phyloP scores from a whole-genome alignment of 1,284 basidiomycete genomes.

The Salmacisia buchloeana region DNA sequence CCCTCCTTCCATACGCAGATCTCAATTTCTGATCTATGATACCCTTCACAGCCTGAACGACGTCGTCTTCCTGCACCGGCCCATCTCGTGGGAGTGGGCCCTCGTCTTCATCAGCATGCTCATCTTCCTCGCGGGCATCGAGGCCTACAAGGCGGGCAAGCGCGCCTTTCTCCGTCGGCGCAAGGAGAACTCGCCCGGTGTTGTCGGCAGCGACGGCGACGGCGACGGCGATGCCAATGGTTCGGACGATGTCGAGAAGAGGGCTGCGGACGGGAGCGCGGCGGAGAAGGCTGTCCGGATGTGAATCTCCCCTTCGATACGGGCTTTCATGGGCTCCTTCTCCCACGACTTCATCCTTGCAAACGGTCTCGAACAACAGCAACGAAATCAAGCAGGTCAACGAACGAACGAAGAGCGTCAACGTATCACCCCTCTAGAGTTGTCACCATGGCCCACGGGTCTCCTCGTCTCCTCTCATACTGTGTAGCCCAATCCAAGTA shows the following conservation, averaged over 20 bases:
- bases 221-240: not conserved
- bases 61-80: constrained; percentile 47
- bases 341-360: too few species aligned
- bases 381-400: too few species aligned
- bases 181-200: not conserved
- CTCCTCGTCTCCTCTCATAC: too few species aligned
- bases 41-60: constrained; percentile 31
- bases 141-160: constrained; percentile 45
- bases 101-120: constrained; percentile 42
- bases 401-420: too few species aligned
- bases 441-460: too few species aligned
- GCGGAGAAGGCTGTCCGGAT: constrained; percentile 4
- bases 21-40: not conserved
- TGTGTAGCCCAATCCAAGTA: too few species aligned
- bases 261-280: not conserved
- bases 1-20: not conserved
- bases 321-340: too few species aligned
- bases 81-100: constrained; percentile 49
- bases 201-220: not conserved
- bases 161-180: constrained; percentile 21
- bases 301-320: too few species aligned
- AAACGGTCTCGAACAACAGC: too few species aligned
- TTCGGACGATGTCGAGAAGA: not conserved
- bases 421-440: too few species aligned
- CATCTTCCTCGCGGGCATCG: constrained; percentile 41